Percentiles rank a stretch among this genome's conserved stretches.
phyloP scores from a whole-genome alignment of 139 green algal species.

The Haematococcus lacustris region DNA sequence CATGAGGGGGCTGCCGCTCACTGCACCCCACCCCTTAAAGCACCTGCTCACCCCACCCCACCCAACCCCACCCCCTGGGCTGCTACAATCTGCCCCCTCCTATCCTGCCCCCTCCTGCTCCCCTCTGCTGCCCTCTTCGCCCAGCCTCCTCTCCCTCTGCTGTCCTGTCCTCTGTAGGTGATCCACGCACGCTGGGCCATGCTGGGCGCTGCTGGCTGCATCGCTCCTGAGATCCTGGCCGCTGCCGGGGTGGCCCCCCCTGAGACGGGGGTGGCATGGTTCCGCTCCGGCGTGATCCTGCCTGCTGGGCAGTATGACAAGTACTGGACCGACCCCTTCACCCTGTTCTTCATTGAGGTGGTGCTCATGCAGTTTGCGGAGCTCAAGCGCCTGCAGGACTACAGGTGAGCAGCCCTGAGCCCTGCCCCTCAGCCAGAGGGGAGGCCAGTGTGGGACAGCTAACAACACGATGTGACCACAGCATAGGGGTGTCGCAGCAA shows the following conservation, averaged over 20 bases:
- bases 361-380: conserved; percentile 94
- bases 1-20: too few relatives aligned
- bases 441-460: too few relatives aligned
- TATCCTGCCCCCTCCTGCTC: too few relatives aligned
- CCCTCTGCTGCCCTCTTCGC: not conserved
- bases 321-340: conserved; percentile 90
- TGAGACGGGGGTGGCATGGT: conserved; percentile 76
- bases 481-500: too few relatives aligned
- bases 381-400: conserved; percentile 76
- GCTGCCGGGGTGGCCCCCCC: conserved; percentile 71
- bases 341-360: conserved; percentile 92
- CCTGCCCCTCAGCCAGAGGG: too few relatives aligned
- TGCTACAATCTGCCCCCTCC: too few relatives aligned
- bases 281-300: conserved; percentile 83
- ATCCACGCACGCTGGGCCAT: conserved; percentile 90
- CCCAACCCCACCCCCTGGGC: too few relatives aligned
- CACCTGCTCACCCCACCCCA: too few relatives aligned
- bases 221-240: conserved; percentile 89
- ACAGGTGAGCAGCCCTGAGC: conserved; percentile 18
- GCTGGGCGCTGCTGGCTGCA: conserved; percentile 89
- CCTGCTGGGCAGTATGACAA: conserved; percentile 58
- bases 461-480: too few relatives aligned
- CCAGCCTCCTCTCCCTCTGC: not conserved
- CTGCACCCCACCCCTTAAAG: too few relatives aligned
- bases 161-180: conserved; percentile 32